phyloP scores from a whole-genome alignment of 2,329 filamentous ascomycete species.

The Trichoderma semiorbis region DNA sequence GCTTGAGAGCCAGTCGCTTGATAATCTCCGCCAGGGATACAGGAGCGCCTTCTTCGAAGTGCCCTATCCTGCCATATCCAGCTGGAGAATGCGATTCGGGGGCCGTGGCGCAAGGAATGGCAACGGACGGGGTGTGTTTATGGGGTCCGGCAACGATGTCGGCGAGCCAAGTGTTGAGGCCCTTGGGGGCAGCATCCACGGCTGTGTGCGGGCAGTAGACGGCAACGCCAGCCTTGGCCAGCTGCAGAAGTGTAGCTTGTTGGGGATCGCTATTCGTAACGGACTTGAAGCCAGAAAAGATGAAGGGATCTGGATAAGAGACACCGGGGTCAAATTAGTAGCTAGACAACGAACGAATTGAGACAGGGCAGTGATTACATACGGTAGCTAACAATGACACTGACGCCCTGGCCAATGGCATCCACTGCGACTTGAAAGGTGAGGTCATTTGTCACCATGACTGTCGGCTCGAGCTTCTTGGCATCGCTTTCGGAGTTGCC shows the following conservation, averaged over 20 bases:
- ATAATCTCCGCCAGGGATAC: conserved; percentile 45
- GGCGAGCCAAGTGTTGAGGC: conserved; percentile 91
- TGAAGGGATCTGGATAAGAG: conserved; percentile 74
- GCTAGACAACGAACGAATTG: neutral
- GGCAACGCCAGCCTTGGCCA: conserved; percentile 83
- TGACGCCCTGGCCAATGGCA: conserved; percentile 72
- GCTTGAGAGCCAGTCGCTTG: conserved; percentile 57
- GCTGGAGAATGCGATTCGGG: conserved; percentile 44
- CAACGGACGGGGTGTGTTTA: conserved; percentile 39
- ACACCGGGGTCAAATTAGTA: neutral
- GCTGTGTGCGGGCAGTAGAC: conserved; percentile 97
- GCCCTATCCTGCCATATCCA: conserved; percentile 52
- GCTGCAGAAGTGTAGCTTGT: conserved; percentile 76
- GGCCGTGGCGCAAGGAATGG: conserved; percentile 42
- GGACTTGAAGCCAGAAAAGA: conserved; percentile 89
- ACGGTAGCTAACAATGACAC: conserved; percentile 89
- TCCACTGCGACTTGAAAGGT: conserved; percentile 87
- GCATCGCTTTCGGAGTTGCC: conserved; percentile 39
- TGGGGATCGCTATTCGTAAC: conserved; percentile 81
- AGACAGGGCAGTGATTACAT: conserved; percentile 15
- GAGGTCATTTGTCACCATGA: conserved; percentile 76
- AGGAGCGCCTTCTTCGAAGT: conserved; percentile 33
- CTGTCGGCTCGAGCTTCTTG: conserved; percentile 32
- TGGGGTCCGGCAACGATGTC: conserved; percentile 67
- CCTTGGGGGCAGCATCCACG: conserved; percentile 78